Evolutionary conservation across 1,284 basidiomycete genomes (phyloP).

Genomic region (Peniophora sp.): DNA sequence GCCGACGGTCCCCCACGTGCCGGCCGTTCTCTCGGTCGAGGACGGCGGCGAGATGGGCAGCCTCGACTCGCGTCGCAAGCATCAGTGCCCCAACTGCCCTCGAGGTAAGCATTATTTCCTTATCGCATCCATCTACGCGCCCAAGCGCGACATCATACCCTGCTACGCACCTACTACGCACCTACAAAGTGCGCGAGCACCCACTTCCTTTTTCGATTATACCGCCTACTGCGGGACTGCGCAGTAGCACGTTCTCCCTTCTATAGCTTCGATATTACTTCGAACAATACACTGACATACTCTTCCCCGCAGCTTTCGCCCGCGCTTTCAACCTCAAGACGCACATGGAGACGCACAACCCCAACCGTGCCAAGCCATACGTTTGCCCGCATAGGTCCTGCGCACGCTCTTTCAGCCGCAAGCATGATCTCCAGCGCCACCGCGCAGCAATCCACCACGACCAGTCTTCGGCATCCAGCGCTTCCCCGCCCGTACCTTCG

Average conservation of each 20-base stretch:
- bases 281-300: slow-evolving; percentile 8
- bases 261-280: not conserved
- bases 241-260: slow-evolving; percentile 1
- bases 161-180: no score
- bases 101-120: slow-evolving; percentile 39
- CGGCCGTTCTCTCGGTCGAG: slow-evolving; percentile 25
- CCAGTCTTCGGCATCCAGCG: slow-evolving; percentile 34
- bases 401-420: slow-evolving; percentile 81
- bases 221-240: not conserved
- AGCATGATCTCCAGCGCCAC: slow-evolving; percentile 84
- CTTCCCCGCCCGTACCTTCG: slow-evolving; percentile 19
- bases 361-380: slow-evolving; percentile 79
- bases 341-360: slow-evolving; percentile 85
- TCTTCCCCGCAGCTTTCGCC: slow-evolving; percentile 57
- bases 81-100: slow-evolving; percentile 64
- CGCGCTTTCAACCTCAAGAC: slow-evolving; percentile 90
- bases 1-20: slow-evolving; percentile 33
- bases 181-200: no score
- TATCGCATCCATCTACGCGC: not conserved
- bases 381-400: slow-evolving; percentile 76
- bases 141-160: no score
- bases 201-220: no score
- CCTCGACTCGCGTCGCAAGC: slow-evolving; percentile 61
- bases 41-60: slow-evolving; percentile 28
- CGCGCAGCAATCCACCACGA: slow-evolving; percentile 80